These are phyloP conservation scores for Elasticomyces elasticus DNA, from an alignment of 495 filamentous ascomycete species.

Conservation along the genomic window DNA sequence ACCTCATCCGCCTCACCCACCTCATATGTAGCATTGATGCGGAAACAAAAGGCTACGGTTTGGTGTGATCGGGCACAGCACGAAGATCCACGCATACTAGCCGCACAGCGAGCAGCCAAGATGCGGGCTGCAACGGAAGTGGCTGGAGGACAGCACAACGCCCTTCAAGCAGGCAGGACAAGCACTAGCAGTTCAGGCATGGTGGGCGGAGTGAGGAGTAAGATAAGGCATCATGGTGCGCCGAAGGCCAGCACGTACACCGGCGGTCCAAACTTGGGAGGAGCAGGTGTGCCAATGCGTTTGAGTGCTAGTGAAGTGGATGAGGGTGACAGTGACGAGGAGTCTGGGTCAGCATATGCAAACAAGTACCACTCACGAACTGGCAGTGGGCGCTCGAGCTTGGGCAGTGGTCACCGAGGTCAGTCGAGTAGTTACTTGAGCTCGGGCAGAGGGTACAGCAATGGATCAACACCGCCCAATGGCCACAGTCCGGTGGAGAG, in stretches of 20 bases:
- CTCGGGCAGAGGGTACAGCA: slow-evolving; percentile 50
- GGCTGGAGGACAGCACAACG: slow-evolving; percentile 39
- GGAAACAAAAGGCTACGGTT: slow-evolving; percentile 93
- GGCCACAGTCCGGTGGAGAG: slow-evolving; percentile 37
- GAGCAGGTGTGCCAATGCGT: slow-evolving; percentile 70
- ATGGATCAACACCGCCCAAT: slow-evolving; percentile 53
- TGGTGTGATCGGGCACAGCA: slow-evolving; percentile 95
- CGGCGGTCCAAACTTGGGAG: slow-evolving; percentile 54
- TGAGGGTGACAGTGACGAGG: slow-evolving; percentile 66
- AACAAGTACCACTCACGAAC: slow-evolving; percentile 37
- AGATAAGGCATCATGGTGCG: slow-evolving; percentile 71
- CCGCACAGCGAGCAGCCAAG: slow-evolving; percentile 73
- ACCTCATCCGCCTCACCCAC: slow-evolving; percentile 53
- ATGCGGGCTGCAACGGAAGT: slow-evolving; percentile 75
- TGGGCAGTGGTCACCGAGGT: slow-evolving; percentile 71
- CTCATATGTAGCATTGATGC: slow-evolving; percentile 86
- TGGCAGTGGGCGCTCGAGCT: slow-evolving; percentile 48
- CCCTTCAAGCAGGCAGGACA: slow-evolving; percentile 10
- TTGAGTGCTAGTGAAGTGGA: slow-evolving; percentile 91
- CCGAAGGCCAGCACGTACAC: slow-evolving; percentile 62
- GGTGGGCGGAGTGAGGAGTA: slow-evolving; percentile 44
- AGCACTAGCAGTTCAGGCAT: slow-evolving; percentile 24
- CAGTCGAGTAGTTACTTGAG: slow-evolving; percentile 33
- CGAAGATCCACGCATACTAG: slow-evolving; percentile 76
- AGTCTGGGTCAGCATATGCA: slow-evolving; percentile 40